These are phyloP conservation scores for Gossypium bickii DNA, from an alignment of 345 rosid genomes.

Conservation along the genomic window DNA sequence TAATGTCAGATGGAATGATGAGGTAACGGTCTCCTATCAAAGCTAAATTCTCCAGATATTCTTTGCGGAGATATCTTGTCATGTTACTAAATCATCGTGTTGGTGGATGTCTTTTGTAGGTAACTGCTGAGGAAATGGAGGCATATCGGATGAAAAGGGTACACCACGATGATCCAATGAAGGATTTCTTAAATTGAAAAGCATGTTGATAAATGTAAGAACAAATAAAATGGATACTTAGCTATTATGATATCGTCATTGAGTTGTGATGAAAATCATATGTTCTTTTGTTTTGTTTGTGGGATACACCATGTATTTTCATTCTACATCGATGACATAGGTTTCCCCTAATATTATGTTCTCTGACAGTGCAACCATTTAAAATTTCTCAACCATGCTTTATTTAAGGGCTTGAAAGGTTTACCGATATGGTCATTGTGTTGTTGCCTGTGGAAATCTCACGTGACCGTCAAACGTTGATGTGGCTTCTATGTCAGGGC, in stretches of 20 bases:
- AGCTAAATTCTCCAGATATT: background rate
- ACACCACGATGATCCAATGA: constrained; percentile 56
- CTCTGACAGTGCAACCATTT: background rate
- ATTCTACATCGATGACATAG: background rate
- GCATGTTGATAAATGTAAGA: background rate
- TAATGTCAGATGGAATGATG: constrained; percentile 40
- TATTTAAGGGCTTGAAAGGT: background rate
- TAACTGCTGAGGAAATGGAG: constrained; percentile 53
- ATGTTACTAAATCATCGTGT: background rate
- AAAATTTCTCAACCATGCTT: background rate
- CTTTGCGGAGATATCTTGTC: background rate
- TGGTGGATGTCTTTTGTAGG: constrained; percentile 18
- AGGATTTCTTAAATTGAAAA: constrained; percentile 34
- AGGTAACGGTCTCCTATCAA: constrained; percentile 18
- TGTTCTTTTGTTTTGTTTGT: background rate
- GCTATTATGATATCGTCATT: background rate
- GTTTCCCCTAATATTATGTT: background rate
- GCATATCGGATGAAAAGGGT: constrained; percentile 51
- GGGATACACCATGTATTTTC: background rate
- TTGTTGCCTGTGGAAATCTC: no score
- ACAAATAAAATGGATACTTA: background rate
- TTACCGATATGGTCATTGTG: no score
- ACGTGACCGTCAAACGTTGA: no score
- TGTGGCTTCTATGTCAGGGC: no score
- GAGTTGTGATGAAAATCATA: background rate